Base-by-base conservation (phyloP, 129 eudicot species). In the Flaveria bidentis region DNA sequence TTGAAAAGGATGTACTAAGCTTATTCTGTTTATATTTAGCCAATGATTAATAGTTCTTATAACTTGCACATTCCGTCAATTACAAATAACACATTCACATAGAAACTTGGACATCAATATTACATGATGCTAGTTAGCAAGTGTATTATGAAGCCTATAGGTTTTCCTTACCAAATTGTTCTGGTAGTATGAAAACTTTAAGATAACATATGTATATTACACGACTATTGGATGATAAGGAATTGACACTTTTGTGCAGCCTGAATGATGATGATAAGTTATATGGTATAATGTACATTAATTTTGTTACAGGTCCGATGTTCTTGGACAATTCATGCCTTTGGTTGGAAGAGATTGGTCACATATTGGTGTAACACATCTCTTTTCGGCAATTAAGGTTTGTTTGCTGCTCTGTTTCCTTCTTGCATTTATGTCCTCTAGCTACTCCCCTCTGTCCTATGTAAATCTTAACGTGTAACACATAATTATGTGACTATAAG, bases 301-400 rank as follows among this genome's bases (percentile, higher is more conserved):
- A 70, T 73, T 6, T 6, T 56, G n/a, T 69, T 73, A 70, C 88
- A 95, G 99, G 72, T 95, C 99, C 12, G 99, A 95, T 89, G 90
- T 95, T 85, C 97, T 95, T 76, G 99, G 99, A 75, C 99, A 95
- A 78, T 84, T 95, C 81, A 95, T 95, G 99, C 99, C 99, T 78
- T 83, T 86, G 95, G 96, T 95, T 81, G 99, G 99, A 63, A 81
- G 88, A 78, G 99, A 95, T 76, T 95, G 99, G 99, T 91, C 99
- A 71, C 99, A 95, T 79, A 89, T 90, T 28, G 97, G 99, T 81
- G 99, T 95, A 63, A 86, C 99, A 55, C 94, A 91, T 86, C 92
- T 95, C 14, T 95, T 95, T 83, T 77, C 99, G 5, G 99, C 93
- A 49, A 95, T 95, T 74, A 91, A 91, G 97, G 99, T 95, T 46